phyloP scores from a whole-genome alignment of 2,329 filamentous ascomycete species.

The Fusarium succisae region DNA sequence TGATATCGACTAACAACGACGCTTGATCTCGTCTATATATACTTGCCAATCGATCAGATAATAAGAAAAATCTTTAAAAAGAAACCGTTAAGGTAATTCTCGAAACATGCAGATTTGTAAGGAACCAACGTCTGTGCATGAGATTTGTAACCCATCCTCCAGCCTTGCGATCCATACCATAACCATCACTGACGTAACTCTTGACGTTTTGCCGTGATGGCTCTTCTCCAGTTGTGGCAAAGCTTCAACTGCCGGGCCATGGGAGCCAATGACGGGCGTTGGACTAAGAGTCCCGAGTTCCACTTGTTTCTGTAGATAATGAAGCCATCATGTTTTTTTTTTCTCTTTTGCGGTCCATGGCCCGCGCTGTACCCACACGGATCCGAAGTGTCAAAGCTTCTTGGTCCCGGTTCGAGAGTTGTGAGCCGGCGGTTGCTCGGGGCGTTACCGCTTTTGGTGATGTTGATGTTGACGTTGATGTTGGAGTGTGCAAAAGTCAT shows the following conservation, averaged over 20 bases:
- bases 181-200: conserved; percentile 24
- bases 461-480: neutral
- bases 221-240: conserved; percentile 1
- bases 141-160: conserved; percentile 24
- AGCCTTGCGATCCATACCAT: neutral
- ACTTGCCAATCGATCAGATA: neutral
- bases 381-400: conserved; percentile 25
- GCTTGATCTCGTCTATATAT: conserved; percentile 12
- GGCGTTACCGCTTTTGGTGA: neutral
- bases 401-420: neutral
- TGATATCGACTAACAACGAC: neutral
- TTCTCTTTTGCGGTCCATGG: neutral
- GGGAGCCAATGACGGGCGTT: conserved; percentile 18
- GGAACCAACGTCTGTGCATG: conserved; percentile 17
- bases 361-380: conserved; percentile 2
- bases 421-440: conserved; percentile 5
- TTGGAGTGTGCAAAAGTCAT: neutral
- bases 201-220: conserved; percentile 22
- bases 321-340: conserved; percentile 10
- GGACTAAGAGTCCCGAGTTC: conserved; percentile 25
- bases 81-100: neutral
- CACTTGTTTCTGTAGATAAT: neutral
- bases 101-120: conserved; percentile 19
- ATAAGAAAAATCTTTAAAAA: neutral
- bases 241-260: conserved; percentile 9